phyloP scores from a whole-genome alignment of 2,329 filamentous ascomycete species.

The Penicillium palitans region DNA sequence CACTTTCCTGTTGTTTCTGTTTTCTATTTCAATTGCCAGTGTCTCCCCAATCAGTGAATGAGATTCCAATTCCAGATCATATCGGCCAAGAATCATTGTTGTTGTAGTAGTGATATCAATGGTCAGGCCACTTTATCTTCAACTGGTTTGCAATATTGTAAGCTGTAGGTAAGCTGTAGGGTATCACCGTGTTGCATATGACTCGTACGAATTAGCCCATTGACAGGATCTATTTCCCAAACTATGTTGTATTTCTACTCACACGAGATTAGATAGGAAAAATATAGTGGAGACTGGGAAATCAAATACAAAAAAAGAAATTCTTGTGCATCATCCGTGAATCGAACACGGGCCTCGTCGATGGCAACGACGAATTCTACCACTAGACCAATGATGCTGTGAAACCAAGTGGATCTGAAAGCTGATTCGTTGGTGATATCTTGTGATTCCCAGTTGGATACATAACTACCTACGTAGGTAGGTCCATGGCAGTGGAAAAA shows the following conservation, averaged over 20 bases:
- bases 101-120: too few relatives aligned
- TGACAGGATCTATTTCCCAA: neutral
- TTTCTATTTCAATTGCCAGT: neutral
- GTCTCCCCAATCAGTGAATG: neutral
- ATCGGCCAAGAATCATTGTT: too few relatives aligned
- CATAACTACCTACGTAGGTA: too few relatives aligned
- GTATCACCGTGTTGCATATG: too few relatives aligned
- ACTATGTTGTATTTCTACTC: neutral
- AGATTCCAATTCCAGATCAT: too few relatives aligned
- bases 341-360: slow-evolving; percentile 51
- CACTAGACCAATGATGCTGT: slow-evolving; percentile 48
- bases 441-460: too few relatives aligned
- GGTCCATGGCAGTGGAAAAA: too few relatives aligned
- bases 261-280: neutral
- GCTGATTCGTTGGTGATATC: slow-evolving; percentile 14
- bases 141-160: too few relatives aligned
- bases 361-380: slow-evolving; percentile 50
- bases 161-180: neutral
- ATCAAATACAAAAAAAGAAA: slow-evolving; percentile 6
- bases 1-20: neutral
- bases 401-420: neutral
- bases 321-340: slow-evolving; percentile 41
- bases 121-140: neutral
- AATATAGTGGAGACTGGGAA: neutral
- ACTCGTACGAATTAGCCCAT: neutral